phyloP scores from a whole-genome alignment of 108 stramenopile species.

The Fistulifera solaris region DNA sequence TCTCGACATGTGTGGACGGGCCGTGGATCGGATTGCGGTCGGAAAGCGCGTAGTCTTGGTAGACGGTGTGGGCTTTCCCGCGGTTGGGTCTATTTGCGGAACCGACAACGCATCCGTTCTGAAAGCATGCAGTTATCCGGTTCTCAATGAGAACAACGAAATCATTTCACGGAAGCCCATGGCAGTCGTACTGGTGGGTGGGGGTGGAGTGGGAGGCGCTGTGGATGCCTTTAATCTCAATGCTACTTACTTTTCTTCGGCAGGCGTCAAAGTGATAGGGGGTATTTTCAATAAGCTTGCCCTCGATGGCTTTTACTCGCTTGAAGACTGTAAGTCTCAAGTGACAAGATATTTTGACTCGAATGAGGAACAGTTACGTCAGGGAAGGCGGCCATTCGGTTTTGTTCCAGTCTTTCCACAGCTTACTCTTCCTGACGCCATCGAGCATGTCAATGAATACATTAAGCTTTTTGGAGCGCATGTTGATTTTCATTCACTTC shows the following conservation, averaged over 20 bases:
- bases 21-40: conserved; percentile 67
- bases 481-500: conserved; percentile 42
- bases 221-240: conserved; percentile 95
- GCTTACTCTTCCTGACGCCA: conserved; percentile 18
- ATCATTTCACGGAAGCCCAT: conserved; percentile 22
- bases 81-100: conserved; percentile 92
- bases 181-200: conserved; percentile 64
- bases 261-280: conserved; percentile 71
- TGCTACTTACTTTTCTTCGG: conserved; percentile 78
- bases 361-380: conserved; percentile 21
- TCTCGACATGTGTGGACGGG: conserved; percentile 52
- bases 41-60: conserved; percentile 78
- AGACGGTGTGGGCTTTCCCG: conserved; percentile 96
- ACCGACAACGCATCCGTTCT: conserved; percentile 90
- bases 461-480: conserved; percentile 43
- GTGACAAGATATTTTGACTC: conserved; percentile 68
- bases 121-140: conserved; percentile 43
- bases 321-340: conserved; percentile 64
- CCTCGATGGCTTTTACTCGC: conserved; percentile 63
- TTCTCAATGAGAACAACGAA: conserved; percentile 1
- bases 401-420: conserved; percentile 61
- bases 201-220: conserved; percentile 87
- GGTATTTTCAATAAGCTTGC: conserved; percentile 83
- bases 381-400: conserved; percentile 46
- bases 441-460: conserved; percentile 30